Evolutionary conservation across 2,329 filamentous ascomycete genomes (phyloP).

Genomic region (Fusarium scirpi): DNA sequence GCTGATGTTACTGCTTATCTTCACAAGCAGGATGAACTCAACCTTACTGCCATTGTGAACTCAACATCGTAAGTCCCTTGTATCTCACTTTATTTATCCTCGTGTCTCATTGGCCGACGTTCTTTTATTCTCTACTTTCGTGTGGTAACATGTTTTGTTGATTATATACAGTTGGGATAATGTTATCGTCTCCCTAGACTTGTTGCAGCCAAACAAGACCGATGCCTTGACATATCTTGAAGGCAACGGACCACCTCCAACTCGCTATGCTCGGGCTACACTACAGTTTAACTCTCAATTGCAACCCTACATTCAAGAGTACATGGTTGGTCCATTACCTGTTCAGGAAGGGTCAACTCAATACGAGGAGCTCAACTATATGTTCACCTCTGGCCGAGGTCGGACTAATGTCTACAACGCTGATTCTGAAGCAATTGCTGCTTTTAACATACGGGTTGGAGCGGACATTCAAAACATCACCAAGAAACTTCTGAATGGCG

Average conservation of each 20-base stretch:
- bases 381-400: constrained; percentile 51
- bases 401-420: constrained; percentile 43
- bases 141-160: not conserved
- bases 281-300: constrained; percentile 44
- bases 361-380: constrained; percentile 56
- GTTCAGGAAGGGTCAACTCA: constrained; percentile 50
- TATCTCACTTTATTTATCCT: not conserved
- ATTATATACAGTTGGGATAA: constrained; percentile 24
- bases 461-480: constrained; percentile 20
- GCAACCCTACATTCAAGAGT: constrained; percentile 54
- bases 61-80: constrained; percentile 28
- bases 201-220: constrained; percentile 62
- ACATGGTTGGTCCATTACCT: constrained; percentile 56
- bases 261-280: constrained; percentile 57
- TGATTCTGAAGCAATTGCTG: constrained; percentile 24
- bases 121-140: accelerated
- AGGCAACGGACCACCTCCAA: constrained; percentile 50
- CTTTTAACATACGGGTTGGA: constrained; percentile 24
- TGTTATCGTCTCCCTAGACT: constrained; percentile 48
- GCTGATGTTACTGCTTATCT: constrained; percentile 31
- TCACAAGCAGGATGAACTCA: constrained; percentile 23
- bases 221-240: constrained; percentile 61
- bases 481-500: constrained; percentile 32
- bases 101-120: not conserved
- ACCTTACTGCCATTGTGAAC: constrained; percentile 30